These are phyloP conservation scores for Psidium friedrichsthalianum DNA, from an alignment of 345 rosid genomes.

Conservation along the genomic window DNA sequence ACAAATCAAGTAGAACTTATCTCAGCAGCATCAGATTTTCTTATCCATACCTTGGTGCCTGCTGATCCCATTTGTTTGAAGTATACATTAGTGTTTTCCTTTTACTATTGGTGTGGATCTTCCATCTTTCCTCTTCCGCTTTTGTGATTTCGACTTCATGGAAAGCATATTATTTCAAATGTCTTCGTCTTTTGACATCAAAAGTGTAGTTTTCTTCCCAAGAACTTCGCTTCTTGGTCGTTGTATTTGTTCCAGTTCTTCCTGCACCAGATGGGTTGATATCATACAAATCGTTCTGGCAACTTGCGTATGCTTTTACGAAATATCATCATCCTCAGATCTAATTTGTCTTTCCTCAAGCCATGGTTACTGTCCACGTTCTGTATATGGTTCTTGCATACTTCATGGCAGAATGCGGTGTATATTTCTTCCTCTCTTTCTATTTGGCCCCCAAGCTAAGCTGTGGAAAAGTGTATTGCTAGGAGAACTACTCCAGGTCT, in stretches of 20 bases:
- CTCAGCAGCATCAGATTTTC: neutral
- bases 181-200: neutral
- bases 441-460: neutral
- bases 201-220: neutral
- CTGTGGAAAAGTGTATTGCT: neutral
- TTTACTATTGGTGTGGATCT: neutral
- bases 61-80: neutral
- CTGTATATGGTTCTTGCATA: neutral
- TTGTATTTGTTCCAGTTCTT: neutral
- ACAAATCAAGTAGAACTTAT: neutral
- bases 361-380: neutral
- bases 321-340: neutral
- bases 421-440: neutral
- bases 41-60: neutral
- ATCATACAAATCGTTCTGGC: neutral
- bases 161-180: neutral
- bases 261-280: neutral
- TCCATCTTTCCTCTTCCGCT: neutral
- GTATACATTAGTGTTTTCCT: neutral
- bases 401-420: no score
- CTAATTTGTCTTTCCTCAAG: neutral
- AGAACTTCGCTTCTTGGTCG: neutral
- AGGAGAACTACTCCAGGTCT: neutral
- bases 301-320: neutral
- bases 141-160: neutral